Percentiles rank a stretch among this genome's conserved stretches.
Conservation (phyloP, 768 basidiomycete genomes). For the Phaeotremella skinneri region DNA sequence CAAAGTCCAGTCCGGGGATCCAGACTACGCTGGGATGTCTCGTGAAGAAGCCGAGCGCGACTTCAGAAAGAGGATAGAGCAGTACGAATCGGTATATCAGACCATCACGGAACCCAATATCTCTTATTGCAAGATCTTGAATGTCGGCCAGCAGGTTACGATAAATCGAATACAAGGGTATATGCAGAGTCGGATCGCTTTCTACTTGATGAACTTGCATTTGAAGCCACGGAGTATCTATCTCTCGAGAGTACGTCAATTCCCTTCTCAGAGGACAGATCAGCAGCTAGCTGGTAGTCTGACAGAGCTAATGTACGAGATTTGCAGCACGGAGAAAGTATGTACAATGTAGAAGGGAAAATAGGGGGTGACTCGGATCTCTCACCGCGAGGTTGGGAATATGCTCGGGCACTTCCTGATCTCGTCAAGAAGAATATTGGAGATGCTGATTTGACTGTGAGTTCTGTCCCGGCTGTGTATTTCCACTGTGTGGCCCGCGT, state of each 20-base stretch:
- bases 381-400: conserved; percentile 77
- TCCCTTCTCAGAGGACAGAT: too few relatives aligned
- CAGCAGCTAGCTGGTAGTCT: not conserved
- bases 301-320: not conserved
- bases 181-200: conserved; percentile 92
- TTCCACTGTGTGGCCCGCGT: not conserved
- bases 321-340: conserved; percentile 90
- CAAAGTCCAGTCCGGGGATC: conserved; percentile 94
- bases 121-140: conserved; percentile 84
- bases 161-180: conserved; percentile 84
- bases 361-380: conserved; percentile 95
- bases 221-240: conserved; percentile 95
- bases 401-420: conserved; percentile 78
- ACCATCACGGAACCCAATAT: conserved; percentile 87
- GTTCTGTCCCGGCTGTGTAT: conserved; percentile 27
- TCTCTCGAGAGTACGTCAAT: conserved; percentile 76
- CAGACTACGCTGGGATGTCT: conserved; percentile 89
- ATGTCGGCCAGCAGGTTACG: conserved; percentile 87
- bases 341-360: conserved; percentile 92
- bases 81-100: conserved; percentile 94
- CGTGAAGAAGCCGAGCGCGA: conserved; percentile 81
- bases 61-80: conserved; percentile 83
- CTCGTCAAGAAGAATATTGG: conserved; percentile 89
- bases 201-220: conserved; percentile 98
- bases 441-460: conserved; percentile 76